Base-by-base conservation (phyloP, 306 rosid species). In the Trichosanthes truncata region DNA sequence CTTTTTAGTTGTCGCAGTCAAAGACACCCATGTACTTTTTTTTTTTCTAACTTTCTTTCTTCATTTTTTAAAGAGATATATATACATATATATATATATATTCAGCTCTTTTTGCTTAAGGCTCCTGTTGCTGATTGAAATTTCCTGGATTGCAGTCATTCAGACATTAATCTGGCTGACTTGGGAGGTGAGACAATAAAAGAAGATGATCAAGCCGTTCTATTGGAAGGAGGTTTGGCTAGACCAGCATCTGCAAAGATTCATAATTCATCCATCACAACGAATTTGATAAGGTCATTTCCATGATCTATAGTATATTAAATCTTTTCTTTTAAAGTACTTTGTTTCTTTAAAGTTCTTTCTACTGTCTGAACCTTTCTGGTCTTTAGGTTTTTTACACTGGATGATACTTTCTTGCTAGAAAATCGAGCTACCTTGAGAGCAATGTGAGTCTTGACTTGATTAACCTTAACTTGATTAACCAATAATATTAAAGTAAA, bases 371-470 rank as follows among this genome's bases (percentile, higher is more conserved):
- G 59, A 81, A 56, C 76, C 74, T 78, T 74, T 75, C 81, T 53
- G 76, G 61, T 71, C 82, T 82, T 52, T 84, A 96, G 99, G 93
- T 96, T 96, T 85, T 67, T 93, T 83, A 90, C 96, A 40, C 84
- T 96, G 97, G 99, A 96, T 61, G 99, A 93, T 55, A 84, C 92
- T 35, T 93, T 96, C 89, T 87, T 93, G 84, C 86, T 96, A 45
- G 97, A 96, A 87, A 88, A 96, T 81, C 89, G 99, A 79, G 83
- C 88, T 74, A 93, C 87, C 40, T 86, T 96, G 83, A 91, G 99
- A 86, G 96, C 97, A 82, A 88, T 96, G 99, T 96, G 89, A 85
- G 98, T 90, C 80, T 55, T 81, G 41, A 26, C 57, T 25, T 18
- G 26, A n/a, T 81, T 21, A 83, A 94, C 88, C 77, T 49, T 81